Base-by-base conservation (phyloP, 176 grass and related monocot species). In the Triticum monococcum region DNA sequence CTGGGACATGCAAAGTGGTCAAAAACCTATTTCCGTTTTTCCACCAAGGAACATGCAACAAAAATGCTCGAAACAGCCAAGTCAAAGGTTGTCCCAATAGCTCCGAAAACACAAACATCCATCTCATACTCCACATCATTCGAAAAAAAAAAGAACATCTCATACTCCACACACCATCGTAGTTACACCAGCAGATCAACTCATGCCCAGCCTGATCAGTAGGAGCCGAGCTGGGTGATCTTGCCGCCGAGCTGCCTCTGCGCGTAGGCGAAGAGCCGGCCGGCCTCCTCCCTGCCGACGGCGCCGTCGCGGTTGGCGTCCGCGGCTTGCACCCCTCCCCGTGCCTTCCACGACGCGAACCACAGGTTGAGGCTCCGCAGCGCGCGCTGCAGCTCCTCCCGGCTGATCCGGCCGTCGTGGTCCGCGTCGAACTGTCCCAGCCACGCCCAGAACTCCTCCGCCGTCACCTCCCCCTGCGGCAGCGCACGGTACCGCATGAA, bases 341-440 rank as follows among this genome's bases (percentile, higher is more conserved):
- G 62, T 28, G 93, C 91, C 86, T 93, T 92, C 93, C 93, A 93
- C 35, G 91, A 85, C 70, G 91, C 79, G 72, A 95, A 95, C 93
- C 93, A 91, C 64, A 87, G 75, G 57, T 91, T 43, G 12, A 95
- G 73, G 83, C 93, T 91, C 33, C 77, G 88, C 25, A 93, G 86
- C 80, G 88, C 93, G 12, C 61, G 63, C 75, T 87, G 91, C 54
- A 95, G 86, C 86, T 95, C 93, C 11, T 93, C 91, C 65, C 32
- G 36, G 86, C 91, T 93, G 78, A 95, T 91, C 75, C 84, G 36
- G 0, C 93, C 93, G 81, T 95, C 91, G 52, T 74, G 30, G 83
- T 95, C 76, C 2, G 52, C 70, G 84, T 95, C 93, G 85, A 93
- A 95, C 88, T 95, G 93, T 79, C 81, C 83, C 88, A 95, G 91